Evolutionary conservation across 2,329 filamentous ascomycete genomes (phyloP).

Genomic region (Aspergillus glaucus): DNA sequence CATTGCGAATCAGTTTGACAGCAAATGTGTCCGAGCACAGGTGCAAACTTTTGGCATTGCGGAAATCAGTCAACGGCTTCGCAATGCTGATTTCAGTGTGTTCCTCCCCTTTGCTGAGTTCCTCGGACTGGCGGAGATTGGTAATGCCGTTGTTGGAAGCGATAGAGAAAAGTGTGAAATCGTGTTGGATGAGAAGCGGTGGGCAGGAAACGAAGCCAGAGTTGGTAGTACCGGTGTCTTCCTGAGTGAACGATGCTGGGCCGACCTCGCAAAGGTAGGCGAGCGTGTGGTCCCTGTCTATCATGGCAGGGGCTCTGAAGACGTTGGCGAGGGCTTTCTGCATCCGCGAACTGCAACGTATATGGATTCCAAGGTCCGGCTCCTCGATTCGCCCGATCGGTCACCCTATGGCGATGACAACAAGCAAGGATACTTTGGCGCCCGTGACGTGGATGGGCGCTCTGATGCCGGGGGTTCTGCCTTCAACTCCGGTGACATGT

Average conservation of each 20-base stretch:
- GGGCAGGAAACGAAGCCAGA: constrained; percentile 85
- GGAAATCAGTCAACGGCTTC: constrained; percentile 88
- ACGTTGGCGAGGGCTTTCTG: constrained; percentile 55
- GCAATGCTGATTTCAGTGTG: constrained; percentile 89
- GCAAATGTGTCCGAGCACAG: constrained; percentile 93
- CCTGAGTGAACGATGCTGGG: constrained; percentile 91
- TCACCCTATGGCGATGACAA: constrained; percentile 67
- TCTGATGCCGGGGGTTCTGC: constrained; percentile 92
- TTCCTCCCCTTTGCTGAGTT: constrained; percentile 97
- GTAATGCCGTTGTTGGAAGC: constrained; percentile 80
- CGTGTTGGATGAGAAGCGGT: constrained; percentile 85
- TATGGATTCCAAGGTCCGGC: constrained; percentile 49
- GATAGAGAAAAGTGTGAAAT: constrained; percentile 87
- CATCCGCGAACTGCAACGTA: constrained; percentile 38
- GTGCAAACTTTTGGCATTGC: constrained; percentile 94
- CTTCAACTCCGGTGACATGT: constrained; percentile 91
- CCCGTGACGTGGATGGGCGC: constrained; percentile 70
- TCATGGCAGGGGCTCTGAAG: constrained; percentile 51
- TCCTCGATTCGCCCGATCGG: constrained; percentile 44
- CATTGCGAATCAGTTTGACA: constrained; percentile 98
- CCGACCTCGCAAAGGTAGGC: constrained; percentile 72
- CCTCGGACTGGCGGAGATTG: constrained; percentile 76
- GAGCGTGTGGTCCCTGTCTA: constrained; percentile 56
- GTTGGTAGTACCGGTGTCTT: constrained; percentile 92
- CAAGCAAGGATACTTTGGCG: constrained; percentile 72